Base-by-base conservation (phyloP, 2,329 filamentous ascomycete genomes). In the Neofusicoccum laricinum region DNA sequence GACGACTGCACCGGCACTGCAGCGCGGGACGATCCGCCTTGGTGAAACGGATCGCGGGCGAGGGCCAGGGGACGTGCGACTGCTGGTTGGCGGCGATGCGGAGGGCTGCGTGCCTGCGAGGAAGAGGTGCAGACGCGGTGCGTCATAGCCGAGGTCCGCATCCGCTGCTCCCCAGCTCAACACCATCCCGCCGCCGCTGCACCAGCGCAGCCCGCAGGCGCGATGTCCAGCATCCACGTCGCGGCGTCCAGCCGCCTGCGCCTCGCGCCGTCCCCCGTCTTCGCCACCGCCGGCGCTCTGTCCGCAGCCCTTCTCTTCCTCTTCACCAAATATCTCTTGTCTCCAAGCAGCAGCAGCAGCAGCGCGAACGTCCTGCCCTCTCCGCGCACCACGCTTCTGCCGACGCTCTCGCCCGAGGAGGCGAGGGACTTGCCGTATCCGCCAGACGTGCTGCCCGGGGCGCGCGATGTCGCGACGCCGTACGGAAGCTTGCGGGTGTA, bases 401-500 rank as follows among this genome's bases (percentile, higher is more conserved):
- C 71, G 12, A 40, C 66, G 1, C 67, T 78, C 14, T 68, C 71
- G 43, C 43, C 67, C 2, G 67, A 72, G 19, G 68, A 73, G 12
- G 45, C 72, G 3, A 63, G 71, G 5, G 64, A 70, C 6, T 67
- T 81, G 2, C 78, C 81, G 0, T 92, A 95, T 74, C 90, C 90
- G 1, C 86, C 86, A 2, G 84, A 92, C 74, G 84, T 85, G 15
- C 82, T 93, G 14, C 90, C 90, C 0, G 89, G 90, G 6, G 85
- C 80, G 0, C 84, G 90, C 65, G 86, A 92, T 72, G 86, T 95
- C 15, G 73, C 80, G 12, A 89, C 87, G 3, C 86, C 88, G 3
- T 93, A 91, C 72, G 91, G 92, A 15, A 85, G 79, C 4, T 85
- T 91, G 66, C 81, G 88, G 50, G 88, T 91, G 2, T 94, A 92